Evolutionary conservation across 495 filamentous ascomycete genomes (phyloP).

Genomic region (Podospora anserina): DNA sequence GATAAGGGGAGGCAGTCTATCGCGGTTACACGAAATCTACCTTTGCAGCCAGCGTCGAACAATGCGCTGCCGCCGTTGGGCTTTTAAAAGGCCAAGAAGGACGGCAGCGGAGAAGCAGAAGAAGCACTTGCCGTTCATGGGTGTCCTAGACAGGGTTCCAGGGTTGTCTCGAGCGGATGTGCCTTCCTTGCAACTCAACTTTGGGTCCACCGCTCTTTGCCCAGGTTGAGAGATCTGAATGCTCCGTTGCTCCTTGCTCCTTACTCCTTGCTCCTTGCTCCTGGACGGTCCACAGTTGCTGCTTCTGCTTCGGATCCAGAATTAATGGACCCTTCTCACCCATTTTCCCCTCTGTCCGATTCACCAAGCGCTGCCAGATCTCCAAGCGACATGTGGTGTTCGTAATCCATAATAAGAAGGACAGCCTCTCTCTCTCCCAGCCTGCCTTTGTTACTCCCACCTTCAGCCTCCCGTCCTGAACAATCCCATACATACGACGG

Average conservation of each 20-base stretch:
- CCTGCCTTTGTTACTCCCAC: background rate
- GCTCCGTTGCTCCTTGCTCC: constrained; percentile 26
- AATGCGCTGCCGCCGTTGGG: constrained; percentile 2
- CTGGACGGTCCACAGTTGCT: constrained; percentile 11
- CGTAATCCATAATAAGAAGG: constrained; percentile 8
- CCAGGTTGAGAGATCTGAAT: constrained; percentile 22
- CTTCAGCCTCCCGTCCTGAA: background rate
- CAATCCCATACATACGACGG: background rate
- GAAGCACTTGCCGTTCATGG: constrained; percentile 25
- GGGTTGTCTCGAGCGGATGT: constrained; percentile 20
- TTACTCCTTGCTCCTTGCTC: constrained; percentile 25
- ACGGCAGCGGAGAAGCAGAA: constrained; percentile 18
- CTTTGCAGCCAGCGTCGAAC: background rate
- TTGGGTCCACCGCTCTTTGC: constrained; percentile 28
- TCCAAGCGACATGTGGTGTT: background rate
- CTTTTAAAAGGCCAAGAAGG: background rate
- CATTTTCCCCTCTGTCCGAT: constrained; percentile 3
- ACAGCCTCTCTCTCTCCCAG: background rate
- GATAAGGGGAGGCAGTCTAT: background rate
- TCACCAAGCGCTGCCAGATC: background rate
- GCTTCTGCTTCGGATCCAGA: constrained; percentile 15
- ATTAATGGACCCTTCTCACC: constrained; percentile 12
- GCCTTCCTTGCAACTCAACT: constrained; percentile 14
- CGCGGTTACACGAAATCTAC: background rate
- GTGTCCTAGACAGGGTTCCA: constrained; percentile 10